Percentiles rank a stretch among this genome's conserved stretches.
phyloP scores from a whole-genome alignment of 768 basidiomycete genomes.

The Sporobolomyces roseus region DNA sequence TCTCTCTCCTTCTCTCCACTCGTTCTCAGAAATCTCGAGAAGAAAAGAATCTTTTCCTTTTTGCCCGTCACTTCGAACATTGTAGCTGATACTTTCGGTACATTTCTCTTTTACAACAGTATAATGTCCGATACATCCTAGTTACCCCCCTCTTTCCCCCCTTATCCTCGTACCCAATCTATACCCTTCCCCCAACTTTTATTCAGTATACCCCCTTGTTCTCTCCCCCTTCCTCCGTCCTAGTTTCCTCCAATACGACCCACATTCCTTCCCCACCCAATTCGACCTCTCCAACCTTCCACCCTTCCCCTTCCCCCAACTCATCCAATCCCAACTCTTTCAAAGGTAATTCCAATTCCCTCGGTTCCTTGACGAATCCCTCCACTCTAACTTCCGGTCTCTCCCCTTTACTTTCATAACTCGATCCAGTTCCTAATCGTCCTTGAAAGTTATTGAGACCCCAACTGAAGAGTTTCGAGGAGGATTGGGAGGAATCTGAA shows the following conservation, averaged over 20 bases:
- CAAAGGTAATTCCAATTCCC: slow-evolving; percentile 11
- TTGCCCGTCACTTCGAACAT: neutral
- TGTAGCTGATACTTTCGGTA: neutral
- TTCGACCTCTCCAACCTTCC: slow-evolving; percentile 29
- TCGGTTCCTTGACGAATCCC: slow-evolving; percentile 13
- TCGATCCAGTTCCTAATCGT: slow-evolving; percentile 23
- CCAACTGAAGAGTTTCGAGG: slow-evolving; percentile 22
- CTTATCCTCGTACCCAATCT: neutral
- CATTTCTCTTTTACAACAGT: neutral
- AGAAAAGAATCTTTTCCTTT: too few species aligned
- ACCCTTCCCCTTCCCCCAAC: neutral
- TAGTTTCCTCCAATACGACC: slow-evolving; percentile 7
- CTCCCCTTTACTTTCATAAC: neutral
- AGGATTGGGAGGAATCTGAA: neutral
- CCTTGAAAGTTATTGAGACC: slow-evolving; percentile 28
- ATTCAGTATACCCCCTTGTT: too few species aligned
- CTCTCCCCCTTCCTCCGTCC: neutral
- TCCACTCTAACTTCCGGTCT: neutral
- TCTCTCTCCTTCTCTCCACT: too few species aligned
- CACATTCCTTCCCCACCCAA: slow-evolving; percentile 31
- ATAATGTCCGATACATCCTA: slow-evolving; percentile 20
- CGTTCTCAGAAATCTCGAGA: too few species aligned
- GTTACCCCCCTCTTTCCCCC: neutral
- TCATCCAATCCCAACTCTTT: slow-evolving; percentile 12
- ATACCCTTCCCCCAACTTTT: neutral